Evolutionary conservation across 2,329 filamentous ascomycete species (phyloP), one percentile per base, ranked within the genome.

Genomic region (Phialemoniopsis sp.): DNA sequence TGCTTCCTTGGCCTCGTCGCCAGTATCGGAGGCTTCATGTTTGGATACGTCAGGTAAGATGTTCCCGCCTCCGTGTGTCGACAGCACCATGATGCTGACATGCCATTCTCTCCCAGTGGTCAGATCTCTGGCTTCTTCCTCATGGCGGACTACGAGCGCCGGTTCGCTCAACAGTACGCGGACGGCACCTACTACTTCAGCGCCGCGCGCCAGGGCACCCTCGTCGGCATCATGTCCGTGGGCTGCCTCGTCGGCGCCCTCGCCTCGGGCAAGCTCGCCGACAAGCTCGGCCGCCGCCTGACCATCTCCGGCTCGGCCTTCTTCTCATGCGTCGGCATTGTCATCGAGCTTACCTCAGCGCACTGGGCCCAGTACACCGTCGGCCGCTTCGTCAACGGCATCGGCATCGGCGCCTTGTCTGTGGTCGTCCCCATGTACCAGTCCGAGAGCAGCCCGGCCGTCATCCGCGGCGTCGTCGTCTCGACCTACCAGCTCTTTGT

Each of bases 371-470:
- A 87, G 51, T 66, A 85, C 42, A 80, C 81, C 47, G 64, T 82
- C 34, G 83, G 83, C 13, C 68, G 84, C 39, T 75, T 79, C 49
- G 68, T 85, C 13, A 76, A 80, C 13, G 84, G 83, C 37, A 64
- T 86, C 2, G 82, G 82, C 13, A 80, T 88, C 32, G 84, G 84
- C 39, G 77, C 74, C 0, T 59, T 86, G 2, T 80, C 75, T 9
- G 73, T 85, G 5, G 60, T 81, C 12, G 80, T 82, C 0, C 80
- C 81, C n/a, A 82, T 87, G 78, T 87, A 85, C 54, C 81, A 86
- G 51, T 76, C 76, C n/a, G 84, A 88, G 59, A 83, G 75, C 6
- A 77, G 79, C 0, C 84, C 84, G 0, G 71, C 78, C 13, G 79
- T 78, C 56, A 77, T 87, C 36, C 73, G 84, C 47, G 82, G 80